These are phyloP conservation scores for Dactylellina drechsleri DNA, from an alignment of 2,329 filamentous ascomycete genomes.

Conservation along the genomic window DNA sequence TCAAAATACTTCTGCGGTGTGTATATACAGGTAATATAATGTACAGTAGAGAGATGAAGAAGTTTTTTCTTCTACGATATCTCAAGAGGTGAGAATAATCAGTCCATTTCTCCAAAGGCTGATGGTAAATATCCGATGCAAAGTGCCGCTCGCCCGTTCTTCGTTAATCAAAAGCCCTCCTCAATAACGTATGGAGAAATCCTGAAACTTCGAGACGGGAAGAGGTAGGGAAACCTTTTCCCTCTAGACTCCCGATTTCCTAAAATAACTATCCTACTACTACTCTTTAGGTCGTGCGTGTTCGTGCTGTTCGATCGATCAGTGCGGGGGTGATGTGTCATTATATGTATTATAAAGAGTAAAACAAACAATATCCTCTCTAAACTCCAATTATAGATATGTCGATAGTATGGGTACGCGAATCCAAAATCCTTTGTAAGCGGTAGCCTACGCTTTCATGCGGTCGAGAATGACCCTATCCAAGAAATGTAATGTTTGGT, in stretches of 20 bases:
- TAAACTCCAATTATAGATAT: too few relatives aligned
- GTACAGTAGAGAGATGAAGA: not conserved
- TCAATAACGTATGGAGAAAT: not conserved
- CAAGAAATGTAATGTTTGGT: too few relatives aligned
- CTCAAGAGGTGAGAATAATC: too few relatives aligned
- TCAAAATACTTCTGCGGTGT: too few relatives aligned
- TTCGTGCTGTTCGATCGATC: not conserved
- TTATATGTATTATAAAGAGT: too few relatives aligned
- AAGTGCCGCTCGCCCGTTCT: not conserved
- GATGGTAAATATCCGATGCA: slow-evolving; percentile 3
- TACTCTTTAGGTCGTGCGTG: not conserved
- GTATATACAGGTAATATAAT: slow-evolving; percentile 12
- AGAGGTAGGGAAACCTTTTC: not conserved
- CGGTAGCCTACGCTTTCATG: too few relatives aligned
- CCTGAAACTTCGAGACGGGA: slow-evolving; percentile 23
- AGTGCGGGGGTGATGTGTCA: too few relatives aligned
- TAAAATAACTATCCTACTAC: slow-evolving; percentile 14
- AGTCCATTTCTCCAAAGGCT: not conserved
- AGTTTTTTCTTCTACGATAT: not conserved
- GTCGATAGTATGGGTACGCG: too few relatives aligned
- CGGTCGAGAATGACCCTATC: too few relatives aligned
- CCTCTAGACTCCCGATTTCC: not conserved
- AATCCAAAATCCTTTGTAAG: too few relatives aligned
- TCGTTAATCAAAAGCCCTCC: not conserved
- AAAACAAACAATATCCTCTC: too few relatives aligned